Evolutionary conservation across 306 rosid species (phyloP).

Genomic region (Cicer pinnatifidum): DNA sequence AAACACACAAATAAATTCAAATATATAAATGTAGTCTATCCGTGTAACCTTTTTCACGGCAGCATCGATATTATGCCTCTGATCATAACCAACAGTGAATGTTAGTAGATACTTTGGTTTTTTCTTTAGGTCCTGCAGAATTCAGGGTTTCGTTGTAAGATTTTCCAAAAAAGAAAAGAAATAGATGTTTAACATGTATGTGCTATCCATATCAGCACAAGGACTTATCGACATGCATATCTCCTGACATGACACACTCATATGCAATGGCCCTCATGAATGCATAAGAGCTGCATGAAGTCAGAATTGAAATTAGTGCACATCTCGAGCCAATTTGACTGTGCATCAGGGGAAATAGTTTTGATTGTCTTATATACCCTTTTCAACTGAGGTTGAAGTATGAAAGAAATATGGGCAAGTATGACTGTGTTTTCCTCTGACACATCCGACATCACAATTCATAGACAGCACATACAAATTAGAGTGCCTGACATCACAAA

Average conservation of each 20-base stretch:
- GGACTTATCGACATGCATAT: constrained; percentile 35
- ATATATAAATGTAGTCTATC: constrained; percentile 21
- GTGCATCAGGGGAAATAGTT: constrained; percentile 25
- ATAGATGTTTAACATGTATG: constrained; percentile 7
- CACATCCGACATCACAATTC: constrained; percentile 3
- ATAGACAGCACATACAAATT: constrained; percentile 23
- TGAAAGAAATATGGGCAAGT: constrained; percentile 2
- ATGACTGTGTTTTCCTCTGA: neutral
- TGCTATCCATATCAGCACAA: constrained; percentile 27
- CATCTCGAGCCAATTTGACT: constrained; percentile 30
- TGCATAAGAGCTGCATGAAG: constrained; percentile 35
- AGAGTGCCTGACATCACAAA: neutral
- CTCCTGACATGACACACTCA: constrained; percentile 24
- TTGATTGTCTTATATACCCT: constrained; percentile 37
- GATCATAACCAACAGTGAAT: constrained; percentile 90
- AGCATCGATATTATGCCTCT: constrained; percentile 79
- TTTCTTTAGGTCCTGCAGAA: constrained; percentile 81
- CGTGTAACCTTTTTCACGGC: constrained; percentile 75
- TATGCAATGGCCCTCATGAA: constrained; percentile 42
- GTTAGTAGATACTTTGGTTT: constrained; percentile 90
- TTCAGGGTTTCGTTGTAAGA: constrained; percentile 46
- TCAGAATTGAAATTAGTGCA: constrained; percentile 30
- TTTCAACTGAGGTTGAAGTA: constrained; percentile 35
- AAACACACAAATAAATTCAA: constrained; percentile 28
- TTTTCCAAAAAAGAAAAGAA: constrained; percentile 20